Base-by-base conservation (phyloP, 495 filamentous ascomycete genomes). In the Acidomyces sp. region DNA sequence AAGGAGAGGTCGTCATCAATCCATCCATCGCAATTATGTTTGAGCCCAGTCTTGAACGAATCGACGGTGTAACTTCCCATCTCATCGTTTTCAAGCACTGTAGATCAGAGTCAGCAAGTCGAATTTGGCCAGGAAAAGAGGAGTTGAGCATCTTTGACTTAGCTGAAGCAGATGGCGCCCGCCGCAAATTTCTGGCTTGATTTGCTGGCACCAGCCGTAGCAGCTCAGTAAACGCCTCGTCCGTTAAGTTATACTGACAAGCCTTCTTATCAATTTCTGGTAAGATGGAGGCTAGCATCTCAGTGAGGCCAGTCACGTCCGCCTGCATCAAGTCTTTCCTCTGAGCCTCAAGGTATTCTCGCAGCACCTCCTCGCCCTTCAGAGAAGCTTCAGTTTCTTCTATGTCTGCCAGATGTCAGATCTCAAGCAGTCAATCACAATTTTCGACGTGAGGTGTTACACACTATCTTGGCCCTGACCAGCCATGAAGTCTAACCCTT, bases 391-490 rank as follows among this genome's bases (percentile, higher is more conserved):
- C 16, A 18, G 11, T 36, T 23, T 52, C 49, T 21, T 52, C 44
- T 1, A 52, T 28, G 38, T 52, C 49, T 52, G 34, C 22, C 10
- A 20, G 7, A 7, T 12, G 7, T 6, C 7, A 15, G 6, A 34
- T 34, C 11, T 34, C 26, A 28, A 13, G 13, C 26, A 28, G 13
- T 7, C 26, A 28, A 7, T 28, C 26, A 28, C 7, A 28, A 39
- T 11, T 39, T 29, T 12, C 6, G 11, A 13, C 10, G 37, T 39
- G 16, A 13, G 5, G 20, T 10, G 16, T 27, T 7, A 44, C 48
- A 37, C 23, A 52, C 49, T 52, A 31, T 48, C 49, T 36, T 52
- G 29, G 33, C 49, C 49, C 36, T 48, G 44, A 20, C 49, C 49
- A 29, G 37, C 44, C 2, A 52, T 19, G 11, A 6, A 52, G 28